Conservation (phyloP, 352 stramenopile species). For the Phytophthora fragariae region DNA sequence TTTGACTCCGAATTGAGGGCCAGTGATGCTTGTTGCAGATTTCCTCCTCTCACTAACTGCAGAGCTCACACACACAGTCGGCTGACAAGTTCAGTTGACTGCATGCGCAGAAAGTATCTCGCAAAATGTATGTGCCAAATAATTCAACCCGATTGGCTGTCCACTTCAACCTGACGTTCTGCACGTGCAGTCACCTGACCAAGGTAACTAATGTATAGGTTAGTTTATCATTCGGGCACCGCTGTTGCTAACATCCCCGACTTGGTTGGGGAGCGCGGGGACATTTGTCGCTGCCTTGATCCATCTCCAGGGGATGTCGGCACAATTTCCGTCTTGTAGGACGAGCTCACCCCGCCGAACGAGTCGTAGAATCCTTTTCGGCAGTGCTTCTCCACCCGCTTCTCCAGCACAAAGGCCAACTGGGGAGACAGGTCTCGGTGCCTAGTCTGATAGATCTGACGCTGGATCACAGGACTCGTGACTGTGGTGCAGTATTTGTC, state of each 20-base stretch:
- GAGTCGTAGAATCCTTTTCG: slow-evolving; percentile 42
- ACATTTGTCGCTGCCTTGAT: slow-evolving; percentile 13
- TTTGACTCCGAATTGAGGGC: too few relatives aligned
- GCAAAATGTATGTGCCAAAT: neutral
- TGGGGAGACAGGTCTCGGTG: slow-evolving; percentile 71
- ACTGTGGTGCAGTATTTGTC: slow-evolving; percentile 84
- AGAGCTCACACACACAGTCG: too few relatives aligned
- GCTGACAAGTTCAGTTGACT: too few relatives aligned
- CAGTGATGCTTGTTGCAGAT: too few relatives aligned
- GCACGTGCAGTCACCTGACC: too few relatives aligned
- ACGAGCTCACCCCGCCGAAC: slow-evolving; percentile 48
- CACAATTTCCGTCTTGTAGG: slow-evolving; percentile 54
- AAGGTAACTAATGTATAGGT: neutral
- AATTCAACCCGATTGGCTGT: slow-evolving; percentile 9
- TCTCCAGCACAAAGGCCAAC: slow-evolving; percentile 76
- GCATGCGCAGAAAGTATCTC: neutral
- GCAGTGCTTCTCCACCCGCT: slow-evolving; percentile 68
- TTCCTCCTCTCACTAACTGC: too few relatives aligned
- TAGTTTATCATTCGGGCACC: neutral
- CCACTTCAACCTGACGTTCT: slow-evolving; percentile 16
- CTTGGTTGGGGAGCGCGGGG: neutral
- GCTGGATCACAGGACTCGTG: slow-evolving; percentile 76
- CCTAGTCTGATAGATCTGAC: slow-evolving; percentile 76
- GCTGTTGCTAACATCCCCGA: slow-evolving; percentile 11
- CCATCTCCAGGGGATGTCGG: slow-evolving; percentile 15